Conservation (phyloP, 2,329 filamentous ascomycete genomes). For the Clathrospora elynae region DNA sequence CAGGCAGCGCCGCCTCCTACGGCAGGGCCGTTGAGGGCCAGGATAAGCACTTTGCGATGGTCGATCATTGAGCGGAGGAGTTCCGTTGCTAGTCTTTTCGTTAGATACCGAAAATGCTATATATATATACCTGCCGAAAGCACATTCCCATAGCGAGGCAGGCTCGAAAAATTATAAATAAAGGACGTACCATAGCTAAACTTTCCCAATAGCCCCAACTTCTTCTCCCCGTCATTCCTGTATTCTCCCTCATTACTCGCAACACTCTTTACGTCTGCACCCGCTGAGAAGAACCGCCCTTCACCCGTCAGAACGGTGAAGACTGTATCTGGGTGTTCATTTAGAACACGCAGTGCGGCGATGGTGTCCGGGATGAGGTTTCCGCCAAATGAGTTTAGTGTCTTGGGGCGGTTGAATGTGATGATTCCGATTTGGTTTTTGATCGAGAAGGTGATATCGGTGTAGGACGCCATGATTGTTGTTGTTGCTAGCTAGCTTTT, state of each 20-base stretch:
- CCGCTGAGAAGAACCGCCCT: constrained; percentile 57
- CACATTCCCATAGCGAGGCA: too few relatives aligned
- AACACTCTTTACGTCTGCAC: constrained; percentile 54
- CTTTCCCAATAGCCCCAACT: constrained; percentile 31
- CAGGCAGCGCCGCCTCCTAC: constrained; percentile 59
- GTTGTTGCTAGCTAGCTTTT: constrained; percentile 1
- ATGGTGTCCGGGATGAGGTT: constrained; percentile 53
- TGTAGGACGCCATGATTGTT: constrained; percentile 42
- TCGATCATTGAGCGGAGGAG: constrained; percentile 56
- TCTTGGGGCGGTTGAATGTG: constrained; percentile 57
- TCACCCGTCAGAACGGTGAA: constrained; percentile 59
- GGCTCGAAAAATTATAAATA: too few relatives aligned
- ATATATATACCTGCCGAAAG: not conserved
- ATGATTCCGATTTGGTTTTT: constrained; percentile 54
- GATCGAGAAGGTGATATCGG: constrained; percentile 53
- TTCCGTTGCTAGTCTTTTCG: constrained; percentile 26
- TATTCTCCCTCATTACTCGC: constrained; percentile 2
- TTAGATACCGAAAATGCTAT: constrained; percentile 18
- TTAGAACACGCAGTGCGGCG: constrained; percentile 51
- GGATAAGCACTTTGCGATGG: constrained; percentile 57
- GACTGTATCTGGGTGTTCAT: constrained; percentile 56
- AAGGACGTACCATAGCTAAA: constrained; percentile 42
- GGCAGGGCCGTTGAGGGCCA: constrained; percentile 58
- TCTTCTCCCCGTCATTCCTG: constrained; percentile 43
- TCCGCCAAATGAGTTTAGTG: constrained; percentile 56